phyloP scores from a whole-genome alignment of 768 basidiomycete species.

The Lentinula edodes region DNA sequence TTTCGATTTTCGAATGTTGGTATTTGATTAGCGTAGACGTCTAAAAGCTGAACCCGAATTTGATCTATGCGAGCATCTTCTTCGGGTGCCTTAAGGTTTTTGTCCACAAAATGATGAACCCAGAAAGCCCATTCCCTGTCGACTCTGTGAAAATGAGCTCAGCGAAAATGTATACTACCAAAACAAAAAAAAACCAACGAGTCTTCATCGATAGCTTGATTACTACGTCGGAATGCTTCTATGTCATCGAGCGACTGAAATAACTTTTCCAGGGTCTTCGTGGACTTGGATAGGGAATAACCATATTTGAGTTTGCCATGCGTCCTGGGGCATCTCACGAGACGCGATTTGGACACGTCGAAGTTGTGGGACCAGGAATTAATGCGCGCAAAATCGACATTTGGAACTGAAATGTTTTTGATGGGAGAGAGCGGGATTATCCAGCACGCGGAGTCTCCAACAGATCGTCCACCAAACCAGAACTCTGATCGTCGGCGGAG shows the following conservation, averaged over 20 bases:
- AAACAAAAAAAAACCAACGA: too few species aligned
- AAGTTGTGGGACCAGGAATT: neutral
- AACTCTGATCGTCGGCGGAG: conserved; percentile 13
- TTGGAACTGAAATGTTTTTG: neutral
- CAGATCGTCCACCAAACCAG: conserved; percentile 16
- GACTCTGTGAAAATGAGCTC: too few species aligned
- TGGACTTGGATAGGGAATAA: neutral
- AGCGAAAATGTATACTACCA: too few species aligned
- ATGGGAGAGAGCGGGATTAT: conserved; percentile 12
- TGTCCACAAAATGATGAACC: too few species aligned
- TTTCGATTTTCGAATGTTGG: too few species aligned
- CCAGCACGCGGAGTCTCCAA: conserved; percentile 26
- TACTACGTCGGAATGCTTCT: too few species aligned
- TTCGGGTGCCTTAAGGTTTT: too few species aligned
- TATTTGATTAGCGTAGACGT: too few species aligned
- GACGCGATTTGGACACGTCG: neutral
- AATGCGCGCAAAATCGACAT: neutral
- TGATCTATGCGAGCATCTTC: too few species aligned
- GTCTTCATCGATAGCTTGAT: too few species aligned
- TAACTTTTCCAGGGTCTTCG: neutral
- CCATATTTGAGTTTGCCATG: neutral
- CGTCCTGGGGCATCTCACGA: neutral
- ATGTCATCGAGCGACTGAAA: neutral
- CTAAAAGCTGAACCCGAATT: too few species aligned
- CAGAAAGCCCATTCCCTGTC: too few species aligned